Conservation (phyloP, 2,329 filamentous ascomycete genomes). For the Phialophora verrucosa region DNA sequence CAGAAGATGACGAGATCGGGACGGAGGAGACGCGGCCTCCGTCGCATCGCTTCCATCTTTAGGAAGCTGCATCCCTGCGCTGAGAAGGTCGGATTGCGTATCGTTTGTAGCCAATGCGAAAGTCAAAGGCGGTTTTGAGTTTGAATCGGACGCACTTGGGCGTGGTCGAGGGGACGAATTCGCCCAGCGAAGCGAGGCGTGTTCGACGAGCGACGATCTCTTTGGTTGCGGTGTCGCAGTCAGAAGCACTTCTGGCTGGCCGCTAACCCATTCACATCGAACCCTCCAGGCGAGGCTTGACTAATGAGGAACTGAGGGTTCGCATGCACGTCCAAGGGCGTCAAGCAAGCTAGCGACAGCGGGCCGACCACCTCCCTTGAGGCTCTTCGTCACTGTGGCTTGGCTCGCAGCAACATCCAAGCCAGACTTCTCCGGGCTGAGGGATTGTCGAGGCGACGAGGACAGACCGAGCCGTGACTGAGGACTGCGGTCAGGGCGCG, state of each 20-base stretch:
- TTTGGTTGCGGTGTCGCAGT: not conserved
- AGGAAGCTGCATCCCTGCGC: slow-evolving; percentile 8
- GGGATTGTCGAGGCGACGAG: not conserved
- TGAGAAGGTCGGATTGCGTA: not conserved
- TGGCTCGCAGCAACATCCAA: not conserved
- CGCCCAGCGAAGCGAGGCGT: slow-evolving; percentile 2
- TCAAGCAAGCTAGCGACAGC: slow-evolving; percentile 6
- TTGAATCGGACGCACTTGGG: not conserved
- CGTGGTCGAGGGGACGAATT: not conserved
- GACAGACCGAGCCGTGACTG: not conserved
- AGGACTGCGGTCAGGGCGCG: not conserved
- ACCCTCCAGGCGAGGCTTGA: not conserved
- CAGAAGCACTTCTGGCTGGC: not conserved
- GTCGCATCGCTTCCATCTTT: slow-evolving; percentile 13
- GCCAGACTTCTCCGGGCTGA: not conserved
- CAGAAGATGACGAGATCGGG: not conserved
- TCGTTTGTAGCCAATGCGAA: not conserved
- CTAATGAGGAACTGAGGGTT: not conserved
- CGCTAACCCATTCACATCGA: not conserved
- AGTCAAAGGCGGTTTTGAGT: slow-evolving; percentile 7
- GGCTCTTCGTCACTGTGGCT: slow-evolving; percentile 2
- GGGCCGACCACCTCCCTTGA: not conserved
- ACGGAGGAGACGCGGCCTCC: not conserved
- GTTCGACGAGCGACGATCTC: not conserved
- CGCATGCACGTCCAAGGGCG: slow-evolving; percentile 2